phyloP scores from a whole-genome alignment of 1,284 basidiomycete species.

The Clitocybe nebularis region DNA sequence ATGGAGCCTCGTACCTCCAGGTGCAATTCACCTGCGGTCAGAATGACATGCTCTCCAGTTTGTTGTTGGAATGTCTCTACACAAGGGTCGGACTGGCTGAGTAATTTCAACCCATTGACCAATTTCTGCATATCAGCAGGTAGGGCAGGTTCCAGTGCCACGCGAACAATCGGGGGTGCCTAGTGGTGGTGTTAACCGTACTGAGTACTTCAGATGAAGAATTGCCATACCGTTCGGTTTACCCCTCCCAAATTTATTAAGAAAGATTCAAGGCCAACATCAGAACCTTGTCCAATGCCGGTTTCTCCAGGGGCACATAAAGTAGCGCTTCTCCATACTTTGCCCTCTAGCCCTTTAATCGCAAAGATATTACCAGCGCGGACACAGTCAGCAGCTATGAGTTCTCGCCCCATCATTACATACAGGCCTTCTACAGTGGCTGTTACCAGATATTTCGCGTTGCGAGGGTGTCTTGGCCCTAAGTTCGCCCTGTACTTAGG shows the following conservation, averaged over 20 bases:
- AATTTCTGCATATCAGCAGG: slow-evolving; percentile 95
- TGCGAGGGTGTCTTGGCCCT: slow-evolving; percentile 64
- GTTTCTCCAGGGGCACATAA: slow-evolving; percentile 65
- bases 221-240: slow-evolving; percentile 55
- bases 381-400: slow-evolving; percentile 81
- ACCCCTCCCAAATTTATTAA: slow-evolving; percentile 85
- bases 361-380: slow-evolving; percentile 97
- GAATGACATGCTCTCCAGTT: slow-evolving; percentile 96
- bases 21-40: slow-evolving; percentile 95
- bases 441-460: slow-evolving; percentile 64
- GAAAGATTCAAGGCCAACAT: slow-evolving; percentile 36
- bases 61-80: slow-evolving; percentile 97
- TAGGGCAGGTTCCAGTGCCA: slow-evolving; percentile 86
- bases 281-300: slow-evolving; percentile 36
- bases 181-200: slow-evolving; percentile 24
- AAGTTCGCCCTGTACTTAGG: slow-evolving; percentile 86
- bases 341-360: slow-evolving; percentile 85
- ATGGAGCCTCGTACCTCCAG: slow-evolving; percentile 63
- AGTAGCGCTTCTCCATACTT: slow-evolving; percentile 89
- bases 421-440: slow-evolving; percentile 79
- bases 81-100: slow-evolving; percentile 96
- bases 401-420: slow-evolving; percentile 97
- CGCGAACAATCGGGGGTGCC: slow-evolving; percentile 90
- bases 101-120: slow-evolving; percentile 81
- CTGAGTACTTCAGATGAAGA: not conserved